phyloP scores from a whole-genome alignment of 768 basidiomycete species.

The Galerina marginata region DNA sequence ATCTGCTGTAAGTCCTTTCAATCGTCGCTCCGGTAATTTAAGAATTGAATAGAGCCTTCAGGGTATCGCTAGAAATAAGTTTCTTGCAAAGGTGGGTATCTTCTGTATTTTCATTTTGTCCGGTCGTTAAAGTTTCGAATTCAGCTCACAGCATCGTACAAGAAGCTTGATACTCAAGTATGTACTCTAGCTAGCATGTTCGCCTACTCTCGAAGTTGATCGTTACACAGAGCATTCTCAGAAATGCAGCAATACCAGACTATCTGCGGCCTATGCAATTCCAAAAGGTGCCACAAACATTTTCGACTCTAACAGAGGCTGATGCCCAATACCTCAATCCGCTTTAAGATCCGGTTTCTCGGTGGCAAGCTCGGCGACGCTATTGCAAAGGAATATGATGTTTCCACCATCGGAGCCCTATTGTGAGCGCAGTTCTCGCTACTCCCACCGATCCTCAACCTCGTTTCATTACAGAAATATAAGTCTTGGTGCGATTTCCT shows the following conservation, averaged over 20 bases:
- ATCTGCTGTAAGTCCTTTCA: constrained; percentile 69
- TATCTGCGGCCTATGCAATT: constrained; percentile 89
- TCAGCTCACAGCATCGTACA: constrained; percentile 88
- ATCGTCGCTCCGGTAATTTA: not conserved
- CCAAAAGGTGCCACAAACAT: constrained; percentile 62
- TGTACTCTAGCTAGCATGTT: not conserved
- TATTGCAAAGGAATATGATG: constrained; percentile 87
- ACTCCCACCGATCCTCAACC: constrained; percentile 1
- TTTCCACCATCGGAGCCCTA: constrained; percentile 87
- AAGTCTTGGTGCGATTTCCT: constrained; percentile 49
- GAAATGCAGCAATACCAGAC: constrained; percentile 80
- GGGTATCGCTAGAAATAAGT: constrained; percentile 94
- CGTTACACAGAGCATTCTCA: constrained; percentile 71
- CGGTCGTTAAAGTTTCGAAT: not conserved
- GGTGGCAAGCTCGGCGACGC: constrained; percentile 94
- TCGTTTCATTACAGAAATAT: constrained; percentile 47
- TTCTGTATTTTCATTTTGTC: not conserved
- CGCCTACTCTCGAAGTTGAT: not conserved
- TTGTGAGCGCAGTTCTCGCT: constrained; percentile 57
- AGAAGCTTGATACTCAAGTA: constrained; percentile 89
- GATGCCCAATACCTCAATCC: not conserved
- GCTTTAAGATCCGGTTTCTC: constrained; percentile 81
- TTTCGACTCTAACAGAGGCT: no score
- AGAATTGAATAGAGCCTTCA: constrained; percentile 29
- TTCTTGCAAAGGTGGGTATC: constrained; percentile 81